Evolutionary conservation across 2,329 filamentous ascomycete species (phyloP).

Genomic region (Corinectria fuckeliana): DNA sequence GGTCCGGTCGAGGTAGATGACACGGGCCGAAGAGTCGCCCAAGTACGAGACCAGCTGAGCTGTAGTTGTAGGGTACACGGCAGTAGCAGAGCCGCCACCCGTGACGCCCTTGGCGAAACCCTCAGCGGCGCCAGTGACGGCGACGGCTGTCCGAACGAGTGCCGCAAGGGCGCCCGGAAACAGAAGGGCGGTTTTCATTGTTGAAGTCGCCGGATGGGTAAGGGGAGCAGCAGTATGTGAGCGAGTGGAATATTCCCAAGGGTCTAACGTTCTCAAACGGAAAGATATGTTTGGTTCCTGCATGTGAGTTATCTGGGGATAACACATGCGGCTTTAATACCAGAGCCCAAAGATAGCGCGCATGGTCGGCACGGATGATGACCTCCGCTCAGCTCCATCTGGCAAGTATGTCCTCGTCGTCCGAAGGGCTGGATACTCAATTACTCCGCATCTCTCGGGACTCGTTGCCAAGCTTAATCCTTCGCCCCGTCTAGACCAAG

Average conservation of each 20-base stretch:
- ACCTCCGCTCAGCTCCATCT: neutral
- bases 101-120: conserved; percentile 59
- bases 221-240: neutral
- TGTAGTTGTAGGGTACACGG: conserved; percentile 58
- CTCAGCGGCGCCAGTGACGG: conserved; percentile 46
- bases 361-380: neutral
- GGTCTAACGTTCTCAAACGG: neutral
- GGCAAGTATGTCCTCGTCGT: neutral
- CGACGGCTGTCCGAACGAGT: neutral
- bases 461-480: neutral
- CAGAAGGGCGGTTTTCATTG: neutral
- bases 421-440: neutral
- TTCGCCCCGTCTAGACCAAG: neutral
- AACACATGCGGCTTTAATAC: neutral
- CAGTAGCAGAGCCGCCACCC: conserved; percentile 61
- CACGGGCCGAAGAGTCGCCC: conserved; percentile 56
- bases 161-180: neutral
- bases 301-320: neutral
- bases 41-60: conserved; percentile 64
- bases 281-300: neutral
- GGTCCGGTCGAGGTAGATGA: conserved; percentile 62
- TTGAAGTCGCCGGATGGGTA: neutral
- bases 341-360: neutral
- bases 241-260: neutral
- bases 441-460: neutral